Evolutionary conservation across 352 stramenopile species (phyloP).

Genomic region (Blastocystis sp.): DNA sequence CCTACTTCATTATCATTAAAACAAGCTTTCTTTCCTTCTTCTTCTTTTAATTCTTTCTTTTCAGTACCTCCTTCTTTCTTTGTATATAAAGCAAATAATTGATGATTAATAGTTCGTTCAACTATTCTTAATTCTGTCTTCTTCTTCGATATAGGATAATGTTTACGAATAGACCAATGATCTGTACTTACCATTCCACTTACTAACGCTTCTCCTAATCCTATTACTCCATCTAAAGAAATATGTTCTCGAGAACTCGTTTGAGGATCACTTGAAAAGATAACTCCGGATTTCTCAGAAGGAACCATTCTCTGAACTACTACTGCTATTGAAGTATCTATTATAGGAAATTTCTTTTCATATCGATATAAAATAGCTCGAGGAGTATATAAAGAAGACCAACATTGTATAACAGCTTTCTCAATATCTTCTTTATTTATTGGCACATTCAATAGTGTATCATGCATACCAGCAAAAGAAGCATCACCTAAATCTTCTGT

Average conservation of each 20-base stretch:
- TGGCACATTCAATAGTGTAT: conserved; percentile 33
- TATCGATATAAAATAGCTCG: conserved; percentile 21
- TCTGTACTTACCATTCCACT: conserved; percentile 20
- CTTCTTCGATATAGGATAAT: too few relatives aligned
- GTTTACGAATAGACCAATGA: conserved; percentile 29
- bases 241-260: conserved; percentile 27
- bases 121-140: too few relatives aligned
- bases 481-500: conserved; percentile 29
- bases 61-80: too few relatives aligned
- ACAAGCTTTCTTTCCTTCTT: too few relatives aligned
- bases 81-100: too few relatives aligned
- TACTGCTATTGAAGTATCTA: conserved; percentile 29
- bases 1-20: too few relatives aligned
- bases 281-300: conserved; percentile 2
- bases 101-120: too few relatives aligned
- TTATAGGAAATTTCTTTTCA: conserved; percentile 14
- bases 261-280: conserved; percentile 30
- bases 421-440: too few relatives aligned
- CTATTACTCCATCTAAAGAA: conserved; percentile 19
- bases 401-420: conserved; percentile 18
- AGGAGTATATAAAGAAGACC: conserved; percentile 21
- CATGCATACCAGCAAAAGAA: conserved; percentile 34
- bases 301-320: conserved; percentile 33
- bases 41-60: too few relatives aligned
- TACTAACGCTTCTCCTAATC: conserved; percentile 19